Evolutionary conservation across 345 rosid genomes (phyloP), one percentile per base, ranked within the genome.

Genomic region (Eucalyptus regnans): DNA sequence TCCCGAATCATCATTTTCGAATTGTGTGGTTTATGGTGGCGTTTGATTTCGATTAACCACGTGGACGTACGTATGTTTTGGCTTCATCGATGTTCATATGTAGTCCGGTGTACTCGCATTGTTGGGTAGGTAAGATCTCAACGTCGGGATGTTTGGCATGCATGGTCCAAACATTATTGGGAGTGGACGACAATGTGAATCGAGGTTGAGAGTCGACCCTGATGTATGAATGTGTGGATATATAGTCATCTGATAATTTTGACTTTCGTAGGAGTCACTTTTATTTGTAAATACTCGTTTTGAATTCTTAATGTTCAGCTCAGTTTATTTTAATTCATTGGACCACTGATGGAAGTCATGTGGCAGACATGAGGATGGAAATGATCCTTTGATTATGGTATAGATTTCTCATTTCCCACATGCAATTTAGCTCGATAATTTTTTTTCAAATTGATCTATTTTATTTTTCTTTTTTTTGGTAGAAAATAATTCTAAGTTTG

Each of bases 21-120:
- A 71, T 71, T 2, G 14, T 3, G 43, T 18, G 8, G 46, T 18
- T 71, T 10, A 5, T 71, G 2, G 0, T 5, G 43, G 12, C 14
- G 14, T 37, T 10, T 71, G 25, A 71, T 71, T 71, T 37, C 3
- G 46, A 71, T 37, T 37, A 20, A 71, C 46, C 46, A 17, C 22
- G 2, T 37, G 81, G 44, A 18, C 8, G 13, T 31, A 16, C 43
- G 8, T 31, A 31, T 31, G 7, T 60, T 6, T 14, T 7, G 6
- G 18, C 33, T 15, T 29, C 37, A 13, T 7, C 37, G 37, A 29
- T 14, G 37, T 29, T 12, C 6, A 23, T 33, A 33, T 17, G 44
- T 33, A 20, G 7, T 64, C 71, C 37, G n/a, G 6, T 18, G 81
- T 33, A 9, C 23, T 16, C 16, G 25, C 44, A 17, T 33, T 9